Evolutionary conservation across 495 filamentous ascomycete species (phyloP).

Genomic region (Talaromyces liani): DNA sequence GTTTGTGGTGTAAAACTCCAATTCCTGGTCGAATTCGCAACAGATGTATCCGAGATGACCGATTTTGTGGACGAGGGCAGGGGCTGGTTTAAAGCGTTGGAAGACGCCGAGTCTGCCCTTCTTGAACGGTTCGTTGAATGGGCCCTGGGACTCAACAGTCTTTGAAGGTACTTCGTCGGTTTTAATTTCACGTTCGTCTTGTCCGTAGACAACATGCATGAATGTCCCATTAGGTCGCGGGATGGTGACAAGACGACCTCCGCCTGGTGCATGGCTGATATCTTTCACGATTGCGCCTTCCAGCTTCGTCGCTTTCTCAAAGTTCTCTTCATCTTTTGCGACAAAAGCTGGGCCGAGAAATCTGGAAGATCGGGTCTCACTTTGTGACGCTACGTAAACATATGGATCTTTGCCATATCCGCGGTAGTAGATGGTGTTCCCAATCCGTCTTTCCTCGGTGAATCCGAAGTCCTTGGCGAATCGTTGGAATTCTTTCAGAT

Average conservation of each 20-base stretch:
- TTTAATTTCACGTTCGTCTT: slow-evolving; percentile 10
- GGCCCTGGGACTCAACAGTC: slow-evolving; percentile 10
- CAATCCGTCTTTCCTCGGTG: slow-evolving; percentile 28
- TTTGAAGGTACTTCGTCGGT: neutral
- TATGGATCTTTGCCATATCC: slow-evolving; percentile 50
- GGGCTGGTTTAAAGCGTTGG: slow-evolving; percentile 36
- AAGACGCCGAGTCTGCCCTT: slow-evolving; percentile 15
- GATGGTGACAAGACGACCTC: slow-evolving; percentile 18
- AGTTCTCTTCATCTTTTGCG: slow-evolving; percentile 46
- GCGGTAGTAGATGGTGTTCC: slow-evolving; percentile 47
- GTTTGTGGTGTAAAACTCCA: slow-evolving; percentile 51
- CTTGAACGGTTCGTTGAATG: slow-evolving; percentile 14
- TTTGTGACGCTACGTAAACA: slow-evolving; percentile 39
- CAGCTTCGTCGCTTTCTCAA: slow-evolving; percentile 22
- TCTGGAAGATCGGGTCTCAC: slow-evolving; percentile 25
- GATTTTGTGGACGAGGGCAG: slow-evolving; percentile 58
- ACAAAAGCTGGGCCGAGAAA: slow-evolving; percentile 47
- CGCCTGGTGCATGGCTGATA: slow-evolving; percentile 20
- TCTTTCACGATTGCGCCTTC: slow-evolving; percentile 13
- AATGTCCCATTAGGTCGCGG: slow-evolving; percentile 18
- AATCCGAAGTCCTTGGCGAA: slow-evolving; percentile 53
- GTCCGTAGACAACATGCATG: slow-evolving; percentile 19
- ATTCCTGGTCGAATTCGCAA: slow-evolving; percentile 45
- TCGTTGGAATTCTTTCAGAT: slow-evolving; percentile 36
- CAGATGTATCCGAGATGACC: slow-evolving; percentile 62